Conservation (phyloP, 2,329 filamentous ascomycete genomes). For the Geoglossum cookeanum region DNA sequence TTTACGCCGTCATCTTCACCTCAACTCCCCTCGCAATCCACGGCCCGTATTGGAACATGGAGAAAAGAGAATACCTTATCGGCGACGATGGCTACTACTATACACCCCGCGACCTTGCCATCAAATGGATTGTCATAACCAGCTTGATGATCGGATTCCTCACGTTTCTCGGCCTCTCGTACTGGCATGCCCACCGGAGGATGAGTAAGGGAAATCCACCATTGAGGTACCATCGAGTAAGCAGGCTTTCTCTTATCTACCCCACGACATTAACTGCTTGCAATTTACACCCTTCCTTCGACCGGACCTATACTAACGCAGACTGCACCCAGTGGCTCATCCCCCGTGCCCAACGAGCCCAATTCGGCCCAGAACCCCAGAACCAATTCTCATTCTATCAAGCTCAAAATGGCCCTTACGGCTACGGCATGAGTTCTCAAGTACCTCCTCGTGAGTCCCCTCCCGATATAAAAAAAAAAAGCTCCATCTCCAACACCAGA, state of each 20-base stretch:
- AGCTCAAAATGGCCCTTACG: slow-evolving; percentile 15
- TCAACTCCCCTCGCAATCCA: background rate
- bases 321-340: slow-evolving; percentile 31
- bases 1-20: background rate
- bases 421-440: slow-evolving; percentile 11
- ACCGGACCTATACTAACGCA: background rate
- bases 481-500: background rate
- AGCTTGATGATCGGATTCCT: slow-evolving; percentile 35
- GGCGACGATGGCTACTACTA: background rate
- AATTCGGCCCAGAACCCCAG: slow-evolving; percentile 27
- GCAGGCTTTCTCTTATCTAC: slow-evolving; percentile 15
- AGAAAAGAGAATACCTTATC: background rate
- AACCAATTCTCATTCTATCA: slow-evolving; percentile 24
- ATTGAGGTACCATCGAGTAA: slow-evolving; percentile 49
- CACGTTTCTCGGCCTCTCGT: slow-evolving; percentile 45
- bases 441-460: slow-evolving; percentile 2
- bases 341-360: slow-evolving; percentile 26
- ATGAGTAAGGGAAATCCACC: slow-evolving; percentile 46
- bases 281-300: background rate
- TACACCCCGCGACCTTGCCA: slow-evolving; percentile 38
- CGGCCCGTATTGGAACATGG: background rate
- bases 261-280: background rate
- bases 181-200: slow-evolving; percentile 48
- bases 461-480: background rate
- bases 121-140: slow-evolving; percentile 55